phyloP scores from a whole-genome alignment of 2,329 filamentous ascomycete genomes.

The Juglanconis juglandina region DNA sequence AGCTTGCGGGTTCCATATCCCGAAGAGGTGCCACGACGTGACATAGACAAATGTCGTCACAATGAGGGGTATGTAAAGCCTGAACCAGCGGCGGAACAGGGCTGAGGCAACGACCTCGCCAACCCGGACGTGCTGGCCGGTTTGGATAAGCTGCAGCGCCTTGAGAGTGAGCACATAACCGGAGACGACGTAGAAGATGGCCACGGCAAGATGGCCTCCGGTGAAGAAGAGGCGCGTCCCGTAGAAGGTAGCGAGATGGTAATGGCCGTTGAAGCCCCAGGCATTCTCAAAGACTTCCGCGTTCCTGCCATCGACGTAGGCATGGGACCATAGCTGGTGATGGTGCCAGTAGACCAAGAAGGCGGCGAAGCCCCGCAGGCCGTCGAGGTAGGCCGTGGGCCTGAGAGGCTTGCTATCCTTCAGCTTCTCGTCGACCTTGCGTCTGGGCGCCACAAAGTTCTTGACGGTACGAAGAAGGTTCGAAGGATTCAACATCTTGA shows the following conservation, averaged over 20 bases:
- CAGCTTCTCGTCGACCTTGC: conserved; percentile 7
- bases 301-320: background rate
- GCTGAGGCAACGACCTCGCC: conserved; percentile 3
- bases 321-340: conserved; percentile 2
- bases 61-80: conserved; percentile 2
- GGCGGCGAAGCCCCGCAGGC: conserved; percentile 7
- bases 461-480: background rate
- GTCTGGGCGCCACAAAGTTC: background rate
- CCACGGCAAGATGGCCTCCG: conserved; percentile 7
- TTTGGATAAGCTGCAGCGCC: background rate
- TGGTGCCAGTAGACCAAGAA: conserved; percentile 11
- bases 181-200: conserved; percentile 11
- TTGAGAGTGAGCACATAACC: conserved; percentile 11
- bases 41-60: conserved; percentile 5
- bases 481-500: conserved; percentile 1
- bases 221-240: conserved; percentile 8
- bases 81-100: conserved; percentile 9
- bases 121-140: background rate
- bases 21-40: conserved; percentile 8
- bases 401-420: conserved; percentile 6
- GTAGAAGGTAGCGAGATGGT: conserved; percentile 5
- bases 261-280: background rate
- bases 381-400: conserved; percentile 8
- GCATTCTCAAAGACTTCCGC: background rate
- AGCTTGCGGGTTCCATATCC: conserved; percentile 2